Evolutionary conservation across 345 rosid species (phyloP), one percentile per base, ranked within the genome.

Genomic region (Euphorbia tirucalli): DNA sequence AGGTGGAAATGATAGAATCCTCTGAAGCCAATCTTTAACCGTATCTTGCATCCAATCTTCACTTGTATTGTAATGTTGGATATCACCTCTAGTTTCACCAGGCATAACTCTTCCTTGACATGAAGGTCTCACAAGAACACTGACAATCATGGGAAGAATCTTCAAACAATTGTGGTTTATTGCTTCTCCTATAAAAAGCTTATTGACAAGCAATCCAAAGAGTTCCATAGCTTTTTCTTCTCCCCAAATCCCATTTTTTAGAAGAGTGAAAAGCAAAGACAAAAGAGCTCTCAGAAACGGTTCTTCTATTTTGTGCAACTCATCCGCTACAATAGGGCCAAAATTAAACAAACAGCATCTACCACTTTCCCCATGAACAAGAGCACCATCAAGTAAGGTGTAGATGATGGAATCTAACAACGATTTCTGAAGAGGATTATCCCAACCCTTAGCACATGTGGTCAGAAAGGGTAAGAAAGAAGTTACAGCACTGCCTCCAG

Each of bases 231-330:
- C 96, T 77, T 92, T 88, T 74, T 86, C 86, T 71, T 64, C 79
- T 71, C 77, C 76, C 97, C 98, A 94, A 67, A 87, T 71, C 65
- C 80, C 75, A 74, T 87, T 85, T 78, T 85, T 86, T 73, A 94
- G 87, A 84, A 90, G 81, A 55, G 84, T 81, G 78, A 78, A 50
- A 74, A 89, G 75, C 67, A 90, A 83, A 74, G 87, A 82, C 71
- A 92, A 71, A 72, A 92, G 89, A 76, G 93, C 98, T 79, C 98
- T 88, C 74, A 90, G 68, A 75, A 90, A 90, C 72, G 93, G 97
- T 80, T 89, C 97, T 78, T 82, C 65, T 59, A 89, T 65, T 46
- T 79, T 85, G 74, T 80, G 88, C 67, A 88, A 63, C 66, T 80
- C 83, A 75, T 84, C 81, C 63, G 65, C 85, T 59, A 74, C 72